phyloP scores from a whole-genome alignment of 1,284 basidiomycete genomes.

The Microbotryum silenes-acaulis region DNA sequence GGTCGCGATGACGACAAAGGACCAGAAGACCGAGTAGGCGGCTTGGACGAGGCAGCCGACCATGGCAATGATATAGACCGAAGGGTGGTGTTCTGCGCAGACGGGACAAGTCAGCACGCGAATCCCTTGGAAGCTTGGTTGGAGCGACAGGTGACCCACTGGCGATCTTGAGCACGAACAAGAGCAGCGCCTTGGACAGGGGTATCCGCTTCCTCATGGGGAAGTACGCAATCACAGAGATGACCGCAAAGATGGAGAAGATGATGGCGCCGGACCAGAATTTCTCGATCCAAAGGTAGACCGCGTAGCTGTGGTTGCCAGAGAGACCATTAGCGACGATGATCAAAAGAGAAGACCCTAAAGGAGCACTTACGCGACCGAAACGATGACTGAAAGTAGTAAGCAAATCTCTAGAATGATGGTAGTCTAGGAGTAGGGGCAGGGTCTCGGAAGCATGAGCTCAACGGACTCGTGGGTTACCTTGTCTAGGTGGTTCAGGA shows the following conservation, averaged over 20 bases:
- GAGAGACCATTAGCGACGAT: constrained; percentile 47
- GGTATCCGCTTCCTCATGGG: constrained; percentile 62
- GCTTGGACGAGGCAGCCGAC: constrained; percentile 62
- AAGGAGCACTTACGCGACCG: constrained; percentile 48
- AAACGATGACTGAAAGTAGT: constrained; percentile 47
- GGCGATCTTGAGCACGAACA: constrained; percentile 50
- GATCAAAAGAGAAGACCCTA: constrained; percentile 59
- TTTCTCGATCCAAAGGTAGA: constrained; percentile 68
- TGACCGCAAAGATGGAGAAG: constrained; percentile 52
- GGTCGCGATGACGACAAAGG: constrained; percentile 58
- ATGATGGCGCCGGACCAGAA: constrained; percentile 69
- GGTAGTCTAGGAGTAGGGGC: too few relatives aligned
- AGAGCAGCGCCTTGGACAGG: constrained; percentile 64
- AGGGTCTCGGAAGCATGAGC: too few relatives aligned
- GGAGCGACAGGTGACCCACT: constrained; percentile 3
- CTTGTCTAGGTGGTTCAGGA: too few relatives aligned
- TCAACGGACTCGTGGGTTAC: too few relatives aligned
- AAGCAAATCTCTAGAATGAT: constrained; percentile 55
- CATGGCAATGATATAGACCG: constrained; percentile 71
- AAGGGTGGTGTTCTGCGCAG: constrained; percentile 67
- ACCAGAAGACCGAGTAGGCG: constrained; percentile 39
- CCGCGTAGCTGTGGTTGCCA: constrained; percentile 41
- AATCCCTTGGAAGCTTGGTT: neutral
- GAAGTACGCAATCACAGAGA: constrained; percentile 49
- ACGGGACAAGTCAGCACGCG: neutral